Conservation (phyloP, 495 filamentous ascomycete genomes). For the Penicillium bovifimosum region DNA sequence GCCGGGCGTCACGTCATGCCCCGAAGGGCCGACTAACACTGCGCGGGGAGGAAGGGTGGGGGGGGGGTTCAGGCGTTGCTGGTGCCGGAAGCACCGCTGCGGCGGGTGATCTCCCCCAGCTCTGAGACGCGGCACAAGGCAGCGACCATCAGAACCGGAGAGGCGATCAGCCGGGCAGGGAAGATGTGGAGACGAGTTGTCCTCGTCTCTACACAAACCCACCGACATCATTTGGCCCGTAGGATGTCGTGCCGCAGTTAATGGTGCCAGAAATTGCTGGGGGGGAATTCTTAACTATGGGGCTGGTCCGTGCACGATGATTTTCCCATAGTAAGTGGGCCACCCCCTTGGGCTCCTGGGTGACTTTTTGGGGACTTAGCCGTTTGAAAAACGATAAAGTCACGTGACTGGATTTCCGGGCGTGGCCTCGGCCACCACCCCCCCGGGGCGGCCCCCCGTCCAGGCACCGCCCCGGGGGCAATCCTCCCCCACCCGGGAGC, state of each 20-base stretch:
- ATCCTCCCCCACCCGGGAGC: background rate
- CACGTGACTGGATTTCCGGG: background rate
- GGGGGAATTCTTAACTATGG: constrained; percentile 11
- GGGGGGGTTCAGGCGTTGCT: background rate
- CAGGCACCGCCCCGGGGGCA: background rate
- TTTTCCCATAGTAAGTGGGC: background rate
- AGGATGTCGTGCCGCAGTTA: background rate
- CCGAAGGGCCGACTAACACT: background rate
- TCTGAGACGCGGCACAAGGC: background rate
- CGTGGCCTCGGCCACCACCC: background rate
- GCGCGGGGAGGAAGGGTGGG: background rate
- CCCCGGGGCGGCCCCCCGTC: background rate
- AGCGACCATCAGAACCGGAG: constrained; percentile 1
- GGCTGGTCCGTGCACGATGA: constrained; percentile 5
- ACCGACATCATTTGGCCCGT: constrained; percentile 9
- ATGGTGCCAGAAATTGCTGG: constrained; percentile 1
- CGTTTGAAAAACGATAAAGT: background rate
- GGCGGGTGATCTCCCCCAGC: background rate
- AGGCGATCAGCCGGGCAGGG: constrained; percentile 3
- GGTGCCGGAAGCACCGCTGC: background rate
- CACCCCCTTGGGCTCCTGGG: background rate
- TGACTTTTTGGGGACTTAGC: background rate
- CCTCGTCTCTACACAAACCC: constrained; percentile 17
- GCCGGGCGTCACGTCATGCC: background rate
- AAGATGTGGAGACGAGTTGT: background rate